Evolutionary conservation across 805 yeast genomes (phyloP).

Genomic region (Metschnikowia henanensis): DNA sequence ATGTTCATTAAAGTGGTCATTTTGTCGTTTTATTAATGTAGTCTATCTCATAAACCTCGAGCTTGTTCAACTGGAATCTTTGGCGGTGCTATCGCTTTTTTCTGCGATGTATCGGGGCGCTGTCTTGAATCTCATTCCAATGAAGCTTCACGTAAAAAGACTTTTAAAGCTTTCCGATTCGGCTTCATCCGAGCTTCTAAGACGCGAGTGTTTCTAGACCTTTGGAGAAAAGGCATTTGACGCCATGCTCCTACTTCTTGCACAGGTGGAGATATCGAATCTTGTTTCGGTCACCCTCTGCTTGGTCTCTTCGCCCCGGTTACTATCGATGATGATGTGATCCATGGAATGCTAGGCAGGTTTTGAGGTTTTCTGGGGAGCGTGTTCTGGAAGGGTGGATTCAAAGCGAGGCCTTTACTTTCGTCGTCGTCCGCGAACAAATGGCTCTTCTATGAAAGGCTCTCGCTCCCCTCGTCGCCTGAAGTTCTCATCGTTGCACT

Average conservation of each 20-base stretch:
- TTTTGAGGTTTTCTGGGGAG: background rate
- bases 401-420: background rate
- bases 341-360: conserved; percentile 3
- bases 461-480: conserved; percentile 11
- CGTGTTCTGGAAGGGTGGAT: background rate
- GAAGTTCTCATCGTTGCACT: conserved; percentile 9
- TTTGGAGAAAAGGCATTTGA: background rate
- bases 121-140: background rate
- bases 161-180: conserved; percentile 12
- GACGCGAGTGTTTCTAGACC: background rate
- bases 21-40: too few species aligned
- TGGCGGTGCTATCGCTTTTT: too few species aligned
- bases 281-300: too few species aligned
- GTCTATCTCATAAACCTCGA: too few species aligned
- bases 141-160: conserved; percentile 10
- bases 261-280: too few species aligned
- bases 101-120: background rate
- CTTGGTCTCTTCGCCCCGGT: too few species aligned
- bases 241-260: background rate
- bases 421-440: conserved; percentile 10
- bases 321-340: too few species aligned
- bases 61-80: conserved; percentile 4
- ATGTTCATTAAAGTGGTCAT: too few species aligned
- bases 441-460: background rate
- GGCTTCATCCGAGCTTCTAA: conserved; percentile 2